Evolutionary conservation across 2,329 filamentous ascomycete species (phyloP), one percentile per base, ranked within the genome.

Genomic region (Verticillium nonalfalfae): DNA sequence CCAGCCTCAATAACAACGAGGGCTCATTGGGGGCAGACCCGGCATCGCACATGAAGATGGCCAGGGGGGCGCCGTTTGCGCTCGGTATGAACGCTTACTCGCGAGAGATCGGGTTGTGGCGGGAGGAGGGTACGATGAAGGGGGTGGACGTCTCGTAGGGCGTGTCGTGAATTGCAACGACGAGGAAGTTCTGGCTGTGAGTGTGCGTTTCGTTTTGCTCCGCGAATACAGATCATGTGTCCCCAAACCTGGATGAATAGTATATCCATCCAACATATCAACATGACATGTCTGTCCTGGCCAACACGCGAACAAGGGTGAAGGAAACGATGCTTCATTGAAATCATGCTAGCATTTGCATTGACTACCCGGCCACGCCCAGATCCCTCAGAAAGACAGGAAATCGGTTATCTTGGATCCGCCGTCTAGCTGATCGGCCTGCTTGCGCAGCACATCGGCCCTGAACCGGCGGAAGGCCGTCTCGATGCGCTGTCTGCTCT

Each of bases 391-490:
- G 18, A 52, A 52, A 3, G 45, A 52, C 6, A 63, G 63, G 40
- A 60, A 56, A 21, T 63, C 60, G 1, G 63, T 59, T 7, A 63
- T 63, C 59, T 56, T 61, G 34, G 59, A 39, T 3, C 61, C 63
- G 3, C 63, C 63, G 21, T 89, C 85, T 62, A 90, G 65, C 33
- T 73, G 68, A 65, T 84, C 76, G 10, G 86, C 81, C 73, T 90
- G 79, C 63, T 78, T 79, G 67, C 83, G 80, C 68, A 90, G 69
- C n/a, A 83, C 79, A 73, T 90, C 87, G 0, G 84, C 84, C 62
- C 81, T 81, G 70, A 89, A 89, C 61, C 77, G 79, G 66, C 82
- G 78, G 64, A 88, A 90, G 0, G 87, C 88, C 59, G 73, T 80
- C 73, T 89, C 85, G 60, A 90, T 85, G 64, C 87, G 76, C 66